A percentile compares a stretch with the other conserved stretches of the same genome.
These are phyloP conservation scores for Alternaria atra DNA, from an alignment of 2,329 filamentous ascomycete species.

Conservation along the genomic window DNA sequence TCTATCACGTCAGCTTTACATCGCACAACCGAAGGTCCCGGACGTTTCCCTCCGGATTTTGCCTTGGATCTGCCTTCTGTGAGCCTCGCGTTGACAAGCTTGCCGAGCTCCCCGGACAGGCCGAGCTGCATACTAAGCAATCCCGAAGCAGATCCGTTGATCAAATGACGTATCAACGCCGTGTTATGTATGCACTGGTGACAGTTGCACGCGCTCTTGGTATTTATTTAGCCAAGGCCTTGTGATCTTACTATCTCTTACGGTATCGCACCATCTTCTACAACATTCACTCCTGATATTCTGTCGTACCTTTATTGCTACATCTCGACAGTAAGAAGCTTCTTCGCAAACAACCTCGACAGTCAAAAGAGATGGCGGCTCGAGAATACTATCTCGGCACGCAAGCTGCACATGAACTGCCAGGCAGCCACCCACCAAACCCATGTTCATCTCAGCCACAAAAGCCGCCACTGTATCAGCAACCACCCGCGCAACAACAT, in stretches of 20 bases:
- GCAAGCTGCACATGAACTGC: constrained; percentile 30
- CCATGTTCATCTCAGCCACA: constrained; percentile 22
- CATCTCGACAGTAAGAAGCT: not conserved
- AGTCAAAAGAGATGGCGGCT: constrained; percentile 39
- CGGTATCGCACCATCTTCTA: constrained; percentile 7
- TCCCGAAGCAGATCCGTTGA: constrained; percentile 23
- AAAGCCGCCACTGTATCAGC: constrained; percentile 28
- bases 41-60: constrained; percentile 12
- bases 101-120: constrained; percentile 37
- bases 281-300: not conserved
- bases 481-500: constrained; percentile 23
- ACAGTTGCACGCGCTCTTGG: constrained; percentile 36
- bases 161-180: constrained; percentile 39
- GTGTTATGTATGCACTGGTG: constrained; percentile 24
- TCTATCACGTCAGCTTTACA: constrained; percentile 5
- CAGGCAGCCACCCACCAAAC: constrained; percentile 25
- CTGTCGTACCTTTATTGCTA: not conserved
- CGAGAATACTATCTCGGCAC: constrained; percentile 46
- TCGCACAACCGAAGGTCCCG: constrained; percentile 5
- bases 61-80: constrained; percentile 19
- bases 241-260: not conserved
- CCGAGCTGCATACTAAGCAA: constrained; percentile 32
- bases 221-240: constrained; percentile 28
- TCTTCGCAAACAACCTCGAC: not conserved
- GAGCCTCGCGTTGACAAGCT: constrained; percentile 25